Conservation (phyloP, 805 yeast species). For the Candida lessepsii region DNA sequence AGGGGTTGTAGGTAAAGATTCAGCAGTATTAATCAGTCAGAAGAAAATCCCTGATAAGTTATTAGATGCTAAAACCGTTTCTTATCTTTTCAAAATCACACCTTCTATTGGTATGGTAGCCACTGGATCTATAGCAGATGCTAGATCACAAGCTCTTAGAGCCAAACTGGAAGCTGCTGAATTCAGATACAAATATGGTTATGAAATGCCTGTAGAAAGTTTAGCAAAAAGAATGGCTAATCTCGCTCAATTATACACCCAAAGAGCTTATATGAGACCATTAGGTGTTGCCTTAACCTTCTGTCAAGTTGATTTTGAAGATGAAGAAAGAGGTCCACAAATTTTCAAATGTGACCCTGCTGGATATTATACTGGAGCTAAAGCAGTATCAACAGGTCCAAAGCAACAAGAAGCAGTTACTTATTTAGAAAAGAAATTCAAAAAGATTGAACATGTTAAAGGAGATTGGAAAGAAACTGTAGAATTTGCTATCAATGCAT, state of each 20-base stretch:
- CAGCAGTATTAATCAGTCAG: conserved; percentile 86
- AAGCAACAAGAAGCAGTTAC: conserved; percentile 95
- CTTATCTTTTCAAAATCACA: conserved; percentile 82
- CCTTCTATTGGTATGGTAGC: conserved; percentile 83
- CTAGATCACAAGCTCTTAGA: conserved; percentile 82
- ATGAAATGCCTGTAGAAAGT: conserved; percentile 93
- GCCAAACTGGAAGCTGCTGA: conserved; percentile 97
- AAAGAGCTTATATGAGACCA: conserved; percentile 98
- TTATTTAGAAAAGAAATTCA: conserved; percentile 84
- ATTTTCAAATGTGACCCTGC: conserved; percentile 96
- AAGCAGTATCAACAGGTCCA: conserved; percentile 94
- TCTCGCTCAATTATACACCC: conserved; percentile 91
- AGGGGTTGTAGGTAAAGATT: conserved; percentile 83
- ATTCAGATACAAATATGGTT: conserved; percentile 90
- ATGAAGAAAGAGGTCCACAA: conserved; percentile 87
- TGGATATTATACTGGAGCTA: conserved; percentile 87
- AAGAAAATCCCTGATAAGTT: conserved; percentile 96
- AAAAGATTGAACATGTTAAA: conserved; percentile 59
- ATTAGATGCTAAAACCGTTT: conserved; percentile 81
- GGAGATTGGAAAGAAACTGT: conserved; percentile 90
- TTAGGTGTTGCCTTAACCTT: conserved; percentile 91
- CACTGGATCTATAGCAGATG: conserved; percentile 96
- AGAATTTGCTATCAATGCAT: conserved; percentile 82
- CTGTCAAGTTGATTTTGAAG: conserved; percentile 63
- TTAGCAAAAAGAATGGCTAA: conserved; percentile 95